Evolutionary conservation across 2,329 filamentous ascomycete species (phyloP).

Genomic region (Rutstroemia sp.): DNA sequence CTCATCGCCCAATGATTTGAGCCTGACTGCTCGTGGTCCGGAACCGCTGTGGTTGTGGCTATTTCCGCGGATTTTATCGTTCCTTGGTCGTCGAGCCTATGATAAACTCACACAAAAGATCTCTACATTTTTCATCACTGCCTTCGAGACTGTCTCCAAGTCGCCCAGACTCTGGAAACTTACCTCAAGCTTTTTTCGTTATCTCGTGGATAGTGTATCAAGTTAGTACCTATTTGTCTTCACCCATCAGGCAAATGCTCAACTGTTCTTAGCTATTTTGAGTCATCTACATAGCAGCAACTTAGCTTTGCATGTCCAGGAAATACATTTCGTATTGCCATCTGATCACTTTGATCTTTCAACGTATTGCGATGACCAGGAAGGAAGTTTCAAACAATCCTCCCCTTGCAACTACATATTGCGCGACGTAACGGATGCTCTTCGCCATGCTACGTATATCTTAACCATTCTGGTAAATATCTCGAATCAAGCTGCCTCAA

Average conservation of each 20-base stretch:
- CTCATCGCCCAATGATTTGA: constrained; percentile 28
- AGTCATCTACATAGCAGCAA: constrained; percentile 18
- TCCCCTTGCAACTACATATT: constrained; percentile 23
- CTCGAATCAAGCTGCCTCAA: constrained; percentile 20
- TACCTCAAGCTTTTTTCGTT: constrained; percentile 37
- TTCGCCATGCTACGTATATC: constrained; percentile 23
- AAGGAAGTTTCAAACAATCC: neutral
- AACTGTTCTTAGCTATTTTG: constrained; percentile 18
- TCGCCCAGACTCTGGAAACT: constrained; percentile 42
- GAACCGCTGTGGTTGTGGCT: constrained; percentile 62
- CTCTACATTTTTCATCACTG: constrained; percentile 43
- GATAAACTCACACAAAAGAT: constrained; percentile 42
- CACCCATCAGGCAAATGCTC: neutral
- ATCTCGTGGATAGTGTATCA: constrained; percentile 37
- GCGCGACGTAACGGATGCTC: constrained; percentile 13
- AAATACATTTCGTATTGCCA: constrained; percentile 18
- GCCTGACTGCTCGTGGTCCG: constrained; percentile 35
- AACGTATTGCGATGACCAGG: constrained; percentile 6
- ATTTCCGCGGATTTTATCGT: constrained; percentile 48
- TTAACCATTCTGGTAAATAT: constrained; percentile 26
- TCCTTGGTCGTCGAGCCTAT: constrained; percentile 47
- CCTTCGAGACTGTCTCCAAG: constrained; percentile 39
- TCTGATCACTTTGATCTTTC: constrained; percentile 15
- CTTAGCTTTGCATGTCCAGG: constrained; percentile 11
- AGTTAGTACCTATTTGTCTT: constrained; percentile 17